These are phyloP conservation scores for Glonium stellatum DNA, from an alignment of 495 filamentous ascomycete genomes.

Conservation along the genomic window DNA sequence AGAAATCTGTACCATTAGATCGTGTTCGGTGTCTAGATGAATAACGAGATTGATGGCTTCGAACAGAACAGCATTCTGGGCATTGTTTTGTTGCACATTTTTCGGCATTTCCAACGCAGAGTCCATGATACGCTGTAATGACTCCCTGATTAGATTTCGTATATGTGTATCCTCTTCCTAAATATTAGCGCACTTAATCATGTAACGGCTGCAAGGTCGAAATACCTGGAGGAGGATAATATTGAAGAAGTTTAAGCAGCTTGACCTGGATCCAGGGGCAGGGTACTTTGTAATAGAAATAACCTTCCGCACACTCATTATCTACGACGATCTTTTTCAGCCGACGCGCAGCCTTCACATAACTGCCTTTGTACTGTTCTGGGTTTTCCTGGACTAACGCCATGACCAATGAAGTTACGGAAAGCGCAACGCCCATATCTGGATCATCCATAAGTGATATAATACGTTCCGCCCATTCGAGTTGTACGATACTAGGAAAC, in stretches of 20 bases:
- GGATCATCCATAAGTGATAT: slow-evolving; percentile 97
- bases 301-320: slow-evolving; percentile 77
- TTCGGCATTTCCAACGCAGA: slow-evolving; percentile 88
- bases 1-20: slow-evolving; percentile 96
- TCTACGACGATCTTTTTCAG: slow-evolving; percentile 86
- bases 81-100: slow-evolving; percentile 99
- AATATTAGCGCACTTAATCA: not conserved
- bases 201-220: slow-evolving; percentile 1
- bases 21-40: slow-evolving; percentile 94
- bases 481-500: slow-evolving; percentile 83
- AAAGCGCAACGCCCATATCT: slow-evolving; percentile 90
- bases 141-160: slow-evolving; percentile 85
- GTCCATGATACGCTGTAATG: slow-evolving; percentile 82
- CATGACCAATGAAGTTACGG: slow-evolving; percentile 95
- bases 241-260: slow-evolving; percentile 81
- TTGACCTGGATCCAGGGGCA: slow-evolving; percentile 99
- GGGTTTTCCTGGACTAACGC: slow-evolving; percentile 86
- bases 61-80: slow-evolving; percentile 95
- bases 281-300: slow-evolving; percentile 97
- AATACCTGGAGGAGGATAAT: slow-evolving; percentile 90
- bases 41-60: slow-evolving; percentile 99
- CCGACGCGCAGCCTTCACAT: slow-evolving; percentile 83
- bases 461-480: slow-evolving; percentile 94
- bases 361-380: slow-evolving; percentile 88
- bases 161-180: slow-evolving; percentile 78